Evolutionary conservation across 179 eudicot genomes (phyloP), one percentile per base, ranked within the genome.

Genomic region (Corrigiola litoralis): DNA sequence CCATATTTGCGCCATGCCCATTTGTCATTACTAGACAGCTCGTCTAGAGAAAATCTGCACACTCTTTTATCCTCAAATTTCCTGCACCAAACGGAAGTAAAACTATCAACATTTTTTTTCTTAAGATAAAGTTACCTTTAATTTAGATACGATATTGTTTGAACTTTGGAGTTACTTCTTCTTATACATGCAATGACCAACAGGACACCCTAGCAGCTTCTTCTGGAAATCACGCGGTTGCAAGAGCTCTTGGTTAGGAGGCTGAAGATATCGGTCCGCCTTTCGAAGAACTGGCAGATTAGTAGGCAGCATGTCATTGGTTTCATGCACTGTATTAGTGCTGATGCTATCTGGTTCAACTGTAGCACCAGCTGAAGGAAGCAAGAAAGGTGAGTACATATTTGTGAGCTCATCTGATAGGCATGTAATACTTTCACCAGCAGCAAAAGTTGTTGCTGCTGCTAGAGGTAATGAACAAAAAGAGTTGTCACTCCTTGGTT

Each of bases 1-100:
- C 79, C 79, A 37, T 75, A 75, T 36, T 75, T 75, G 20, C 79
- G 75, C 79, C 79, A 75, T n/a, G 72, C 79, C 79, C 79, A 75
- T 60, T 65, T 70, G 62, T 75, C 79, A 31, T 31, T 46, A 4
- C 12, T 48, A 0, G 58, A 32, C 8, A 75, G 11, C 38, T 75
- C 72, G 0, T 70, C 67, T 23, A 44, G 2, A 5, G 10, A 36
- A 31, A 59, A 0, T 45, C 21, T 75, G 5, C 38, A 48, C 54
- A 70, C 72, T n/a, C 45, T 65, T 56, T 54, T 75, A 10, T 70
- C 55, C 17, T 65, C 79, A 29, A 27, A n/a, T 38, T 47, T 75
- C 58, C 75, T 69, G 58, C 48, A 54, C 20, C 9, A 42, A 58
- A 27, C 1, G n/a, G 37, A 34, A 1, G 36, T 3, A 3, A 0